These are phyloP conservation scores for Piper betle DNA, from an alignment of 164 flowering plant genomes.

Conservation along the genomic window DNA sequence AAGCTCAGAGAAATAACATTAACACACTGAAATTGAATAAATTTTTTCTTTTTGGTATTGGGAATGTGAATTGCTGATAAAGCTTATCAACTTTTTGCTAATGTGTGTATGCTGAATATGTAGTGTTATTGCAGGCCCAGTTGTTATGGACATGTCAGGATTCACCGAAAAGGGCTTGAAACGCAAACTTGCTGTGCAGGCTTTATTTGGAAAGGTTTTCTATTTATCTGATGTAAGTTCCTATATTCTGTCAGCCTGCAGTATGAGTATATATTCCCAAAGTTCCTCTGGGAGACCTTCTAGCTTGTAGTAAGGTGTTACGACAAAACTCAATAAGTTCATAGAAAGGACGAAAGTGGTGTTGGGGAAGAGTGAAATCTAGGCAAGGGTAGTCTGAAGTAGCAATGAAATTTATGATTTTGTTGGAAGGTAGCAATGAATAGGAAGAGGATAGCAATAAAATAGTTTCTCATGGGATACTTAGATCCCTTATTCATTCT, in stretches of 20 bases:
- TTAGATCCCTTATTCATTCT: too few relatives aligned
- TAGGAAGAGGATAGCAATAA: too few relatives aligned
- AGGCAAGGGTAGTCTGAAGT: too few relatives aligned
- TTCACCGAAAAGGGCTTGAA: slow-evolving; percentile 82
- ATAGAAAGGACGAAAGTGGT: too few relatives aligned
- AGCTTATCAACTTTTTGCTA: too few relatives aligned
- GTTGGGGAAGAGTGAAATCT: too few relatives aligned
- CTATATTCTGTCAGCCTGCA: background rate
- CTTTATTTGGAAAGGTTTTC: slow-evolving; percentile 79
- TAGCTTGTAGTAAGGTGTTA: too few relatives aligned
- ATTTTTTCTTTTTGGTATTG: background rate
- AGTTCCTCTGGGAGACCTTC: background rate
- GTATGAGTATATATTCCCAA: background rate
- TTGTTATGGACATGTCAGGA: slow-evolving; percentile 86
- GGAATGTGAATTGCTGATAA: background rate
- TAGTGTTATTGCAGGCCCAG: slow-evolving; percentile 66
- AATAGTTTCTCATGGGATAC: too few relatives aligned
- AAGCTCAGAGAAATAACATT: background rate
- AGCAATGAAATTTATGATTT: too few relatives aligned
- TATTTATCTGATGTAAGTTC: slow-evolving; percentile 76
- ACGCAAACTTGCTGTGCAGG: slow-evolving; percentile 88
- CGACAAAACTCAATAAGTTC: too few relatives aligned
- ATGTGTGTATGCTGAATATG: background rate
- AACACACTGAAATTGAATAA: background rate
- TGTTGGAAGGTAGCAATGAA: too few relatives aligned